Conservation (phyloP, 1,284 basidiomycete species). For the Porogramme epimiltina region DNA sequence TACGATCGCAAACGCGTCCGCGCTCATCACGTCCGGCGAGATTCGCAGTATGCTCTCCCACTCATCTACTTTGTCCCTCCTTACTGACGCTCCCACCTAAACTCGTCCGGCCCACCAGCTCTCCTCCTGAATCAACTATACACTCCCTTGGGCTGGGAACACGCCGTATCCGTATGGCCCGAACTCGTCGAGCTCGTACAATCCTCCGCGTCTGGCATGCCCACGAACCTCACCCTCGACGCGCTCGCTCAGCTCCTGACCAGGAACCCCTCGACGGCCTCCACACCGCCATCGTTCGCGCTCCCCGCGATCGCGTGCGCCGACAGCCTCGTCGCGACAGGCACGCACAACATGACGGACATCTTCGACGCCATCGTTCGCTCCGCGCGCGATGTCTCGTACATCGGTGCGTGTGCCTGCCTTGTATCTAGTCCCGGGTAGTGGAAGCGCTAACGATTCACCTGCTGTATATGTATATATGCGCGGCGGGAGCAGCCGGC, state of each 20-base stretch:
- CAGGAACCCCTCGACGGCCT: too few relatives aligned
- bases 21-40: conserved; percentile 4
- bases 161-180: too few relatives aligned
- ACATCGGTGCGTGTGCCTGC: conserved; percentile 15
- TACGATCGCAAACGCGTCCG: conserved; percentile 1
- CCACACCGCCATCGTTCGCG: too few relatives aligned
- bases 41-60: conserved; percentile 4
- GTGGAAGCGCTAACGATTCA: not conserved
- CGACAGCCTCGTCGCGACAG: not conserved
- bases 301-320: not conserved
- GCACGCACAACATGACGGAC: not conserved
- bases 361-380: not conserved
- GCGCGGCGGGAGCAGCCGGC: too few relatives aligned
- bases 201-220: too few relatives aligned
- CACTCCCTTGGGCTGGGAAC: too few relatives aligned
- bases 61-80: too few relatives aligned
- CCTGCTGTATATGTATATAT: too few relatives aligned
- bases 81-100: too few relatives aligned
- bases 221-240: too few relatives aligned
- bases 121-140: conserved; percentile 6
- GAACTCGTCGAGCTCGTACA: too few relatives aligned
- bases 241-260: too few relatives aligned
- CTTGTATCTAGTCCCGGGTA: not conserved
- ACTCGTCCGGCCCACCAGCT: conserved; percentile 7
- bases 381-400: not conserved